Conservation (phyloP, 2,329 filamentous ascomycete species). For the Penicillium psychrosexuale region DNA sequence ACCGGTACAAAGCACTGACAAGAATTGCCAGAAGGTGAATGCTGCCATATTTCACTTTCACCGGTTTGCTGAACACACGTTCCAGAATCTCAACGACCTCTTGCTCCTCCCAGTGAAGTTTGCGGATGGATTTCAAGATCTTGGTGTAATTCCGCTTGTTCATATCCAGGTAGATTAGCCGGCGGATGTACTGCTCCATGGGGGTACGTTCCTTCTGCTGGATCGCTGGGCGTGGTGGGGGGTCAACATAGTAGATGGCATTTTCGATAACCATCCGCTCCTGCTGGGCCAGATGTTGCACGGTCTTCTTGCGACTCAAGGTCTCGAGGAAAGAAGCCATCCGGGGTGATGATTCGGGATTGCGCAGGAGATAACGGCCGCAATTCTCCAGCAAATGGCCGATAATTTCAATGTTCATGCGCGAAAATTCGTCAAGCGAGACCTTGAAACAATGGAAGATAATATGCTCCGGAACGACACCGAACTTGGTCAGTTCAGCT, state of each 20-base stretch:
- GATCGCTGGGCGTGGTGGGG: slow-evolving; percentile 87
- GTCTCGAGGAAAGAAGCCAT: slow-evolving; percentile 96
- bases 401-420: slow-evolving; percentile 99
- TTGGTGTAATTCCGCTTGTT: slow-evolving; percentile 92
- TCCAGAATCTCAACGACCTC: slow-evolving; percentile 79
- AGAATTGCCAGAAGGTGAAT: slow-evolving; percentile 91
- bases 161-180: slow-evolving; percentile 89
- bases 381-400: slow-evolving; percentile 95
- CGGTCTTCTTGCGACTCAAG: slow-evolving; percentile 89
- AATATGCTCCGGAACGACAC: slow-evolving; percentile 95
- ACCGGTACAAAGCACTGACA: slow-evolving; percentile 80
- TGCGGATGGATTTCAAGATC: slow-evolving; percentile 87
- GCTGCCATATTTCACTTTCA: slow-evolving; percentile 96
- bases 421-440: slow-evolving; percentile 92
- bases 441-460: slow-evolving; percentile 99
- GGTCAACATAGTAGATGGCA: slow-evolving; percentile 95
- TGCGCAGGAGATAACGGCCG: slow-evolving; percentile 87
- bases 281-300: slow-evolving; percentile 90
- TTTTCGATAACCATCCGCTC: slow-evolving; percentile 99
- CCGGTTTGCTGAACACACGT: slow-evolving; percentile 92
- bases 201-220: slow-evolving; percentile 95
- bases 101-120: slow-evolving; percentile 94
- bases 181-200: slow-evolving; percentile 87
- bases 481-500: slow-evolving; percentile 95
- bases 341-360: slow-evolving; percentile 84